Evolutionary conservation across 176 grass and related monocot genomes (phyloP).

Genomic region (Alloteropsis semialata): DNA sequence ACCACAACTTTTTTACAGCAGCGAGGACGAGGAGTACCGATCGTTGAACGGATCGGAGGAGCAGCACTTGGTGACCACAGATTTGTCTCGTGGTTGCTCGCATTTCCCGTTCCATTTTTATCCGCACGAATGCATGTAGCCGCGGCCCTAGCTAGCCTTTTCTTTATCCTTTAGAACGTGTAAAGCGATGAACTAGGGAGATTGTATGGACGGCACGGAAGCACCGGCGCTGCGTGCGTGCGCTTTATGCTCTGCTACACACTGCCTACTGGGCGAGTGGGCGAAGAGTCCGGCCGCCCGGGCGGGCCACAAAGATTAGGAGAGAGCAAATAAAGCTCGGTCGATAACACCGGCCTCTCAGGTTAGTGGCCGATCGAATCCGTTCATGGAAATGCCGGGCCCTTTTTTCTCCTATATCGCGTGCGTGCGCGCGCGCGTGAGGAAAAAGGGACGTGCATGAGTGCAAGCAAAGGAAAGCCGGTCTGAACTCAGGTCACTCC

Average conservation of each 20-base stretch:
- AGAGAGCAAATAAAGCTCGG: background rate
- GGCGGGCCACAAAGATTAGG: background rate
- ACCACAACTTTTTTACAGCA: constrained; percentile 20
- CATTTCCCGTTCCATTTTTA: background rate
- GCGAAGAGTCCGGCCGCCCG: background rate
- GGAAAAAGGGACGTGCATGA: background rate
- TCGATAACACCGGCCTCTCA: background rate
- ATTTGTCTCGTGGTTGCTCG: background rate
- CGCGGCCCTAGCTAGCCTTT: background rate
- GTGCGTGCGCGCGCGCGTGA: background rate
- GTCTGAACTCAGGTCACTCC: constrained; percentile 33
- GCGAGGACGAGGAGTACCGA: background rate
- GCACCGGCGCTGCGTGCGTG: background rate
- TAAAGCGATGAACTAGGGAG: background rate
- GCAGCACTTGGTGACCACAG: background rate
- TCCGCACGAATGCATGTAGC: background rate
- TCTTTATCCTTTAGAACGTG: background rate
- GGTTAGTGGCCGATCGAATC: constrained; percentile 18
- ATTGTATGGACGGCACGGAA: background rate
- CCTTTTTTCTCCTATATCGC: background rate
- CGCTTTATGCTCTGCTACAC: constrained; percentile 26
- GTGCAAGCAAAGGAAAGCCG: constrained; percentile 37
- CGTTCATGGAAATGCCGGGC: background rate
- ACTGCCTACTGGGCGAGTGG: background rate
- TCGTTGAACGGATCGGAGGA: background rate